These are phyloP conservation scores for Strobilomyces dryophilus DNA, from an alignment of 768 basidiomycete genomes.

Conservation along the genomic window DNA sequence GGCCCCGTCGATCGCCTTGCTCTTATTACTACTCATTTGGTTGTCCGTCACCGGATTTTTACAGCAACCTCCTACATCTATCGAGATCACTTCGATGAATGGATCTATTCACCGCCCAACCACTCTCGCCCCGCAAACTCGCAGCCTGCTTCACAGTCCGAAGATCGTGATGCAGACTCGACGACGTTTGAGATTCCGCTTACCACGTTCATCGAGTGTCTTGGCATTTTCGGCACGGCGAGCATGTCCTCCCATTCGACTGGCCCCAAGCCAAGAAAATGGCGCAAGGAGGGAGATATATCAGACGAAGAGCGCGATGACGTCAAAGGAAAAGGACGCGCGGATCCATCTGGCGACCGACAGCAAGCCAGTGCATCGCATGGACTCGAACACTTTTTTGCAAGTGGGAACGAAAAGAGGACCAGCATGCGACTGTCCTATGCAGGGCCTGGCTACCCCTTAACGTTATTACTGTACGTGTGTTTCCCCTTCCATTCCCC, in stretches of 20 bases:
- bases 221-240: constrained; percentile 92
- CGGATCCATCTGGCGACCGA: constrained; percentile 12
- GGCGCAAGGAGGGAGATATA: constrained; percentile 45
- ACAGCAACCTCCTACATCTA: constrained; percentile 86
- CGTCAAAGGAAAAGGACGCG: constrained; percentile 30
- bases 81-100: constrained; percentile 75
- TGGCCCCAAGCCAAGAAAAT: constrained; percentile 41
- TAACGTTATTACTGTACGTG: constrained; percentile 75
- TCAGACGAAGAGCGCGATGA: constrained; percentile 38
- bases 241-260: constrained; percentile 28
- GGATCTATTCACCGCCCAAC: constrained; percentile 55
- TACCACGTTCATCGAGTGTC: constrained; percentile 78
- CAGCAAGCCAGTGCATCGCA: constrained; percentile 8
- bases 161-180: constrained; percentile 14
- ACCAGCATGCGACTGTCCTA: constrained; percentile 89
- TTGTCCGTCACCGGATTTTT: neutral
- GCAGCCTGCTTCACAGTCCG: constrained; percentile 12
- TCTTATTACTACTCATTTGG: neutral
- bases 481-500: neutral
- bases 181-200: constrained; percentile 80
- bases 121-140: constrained; percentile 24
- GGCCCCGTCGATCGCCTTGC: neutral
- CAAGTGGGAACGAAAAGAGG: constrained; percentile 48
- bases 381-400: constrained; percentile 58
- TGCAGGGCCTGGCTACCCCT: constrained; percentile 69